Conservation (phyloP, 176 grass and related monocot species). For the Eremochloa ophiuroides region DNA sequence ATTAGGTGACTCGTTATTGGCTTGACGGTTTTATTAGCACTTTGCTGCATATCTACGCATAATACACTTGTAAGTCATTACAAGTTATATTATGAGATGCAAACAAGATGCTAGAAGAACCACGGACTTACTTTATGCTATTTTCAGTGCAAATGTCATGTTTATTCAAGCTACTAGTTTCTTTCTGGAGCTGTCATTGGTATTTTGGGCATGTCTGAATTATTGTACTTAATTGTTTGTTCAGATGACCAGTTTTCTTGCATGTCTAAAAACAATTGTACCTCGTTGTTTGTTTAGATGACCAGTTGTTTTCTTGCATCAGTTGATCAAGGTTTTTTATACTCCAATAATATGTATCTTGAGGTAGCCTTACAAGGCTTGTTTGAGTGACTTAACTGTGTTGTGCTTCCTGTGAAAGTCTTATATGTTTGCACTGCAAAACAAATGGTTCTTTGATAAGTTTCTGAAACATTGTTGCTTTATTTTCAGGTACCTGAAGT, state of each 20-base stretch:
- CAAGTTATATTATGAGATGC: background rate
- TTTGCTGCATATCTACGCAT: background rate
- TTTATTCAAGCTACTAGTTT: background rate
- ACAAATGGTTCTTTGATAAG: background rate
- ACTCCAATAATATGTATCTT: background rate
- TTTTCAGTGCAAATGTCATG: no score
- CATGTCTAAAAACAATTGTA: no score
- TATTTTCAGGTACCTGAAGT: conserved; percentile 70
- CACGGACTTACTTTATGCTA: no score
- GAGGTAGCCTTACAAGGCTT: background rate
- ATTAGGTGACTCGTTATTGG: background rate
- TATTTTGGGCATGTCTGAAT: background rate
- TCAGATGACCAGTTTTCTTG: no score
- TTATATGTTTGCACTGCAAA: background rate
- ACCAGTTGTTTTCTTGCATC: background rate
- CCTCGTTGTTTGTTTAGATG: background rate
- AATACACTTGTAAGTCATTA: no score
- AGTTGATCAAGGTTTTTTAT: background rate
- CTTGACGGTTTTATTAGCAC: background rate
- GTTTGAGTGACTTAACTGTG: background rate
- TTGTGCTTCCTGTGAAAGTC: background rate
- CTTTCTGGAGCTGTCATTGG: background rate
- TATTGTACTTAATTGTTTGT: no score
- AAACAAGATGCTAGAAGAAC: background rate
- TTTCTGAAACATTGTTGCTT: background rate